Evolutionary conservation across 148 eudicot species (phyloP).

Genomic region (Dysphania ambrosioides): DNA sequence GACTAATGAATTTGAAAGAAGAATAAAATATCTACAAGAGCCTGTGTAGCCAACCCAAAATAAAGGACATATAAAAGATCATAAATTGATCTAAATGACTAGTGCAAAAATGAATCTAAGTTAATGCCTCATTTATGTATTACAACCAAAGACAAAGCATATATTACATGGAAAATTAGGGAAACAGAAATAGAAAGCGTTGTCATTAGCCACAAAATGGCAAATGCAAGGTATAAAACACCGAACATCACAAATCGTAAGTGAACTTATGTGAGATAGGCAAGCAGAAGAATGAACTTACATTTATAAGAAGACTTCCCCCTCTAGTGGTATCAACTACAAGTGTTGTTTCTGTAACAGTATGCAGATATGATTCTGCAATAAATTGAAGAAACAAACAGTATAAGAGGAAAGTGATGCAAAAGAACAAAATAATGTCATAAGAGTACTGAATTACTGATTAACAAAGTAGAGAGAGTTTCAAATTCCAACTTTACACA

Average conservation of each 20-base stretch:
- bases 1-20: conserved; percentile 5
- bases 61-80: neutral
- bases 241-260: neutral
- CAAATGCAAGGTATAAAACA: neutral
- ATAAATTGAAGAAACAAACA: neutral
- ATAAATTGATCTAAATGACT: neutral
- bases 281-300: conserved; percentile 30
- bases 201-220: neutral
- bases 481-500: conserved; percentile 6
- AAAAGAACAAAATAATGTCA: neutral
- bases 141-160: neutral
- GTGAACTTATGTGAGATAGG: neutral
- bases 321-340: conserved; percentile 93
- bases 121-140: neutral
- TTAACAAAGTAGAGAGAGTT: neutral
- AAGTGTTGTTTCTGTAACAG: conserved; percentile 67
- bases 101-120: neutral
- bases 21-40: neutral
- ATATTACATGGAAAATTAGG: neutral
- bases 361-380: conserved; percentile 68
- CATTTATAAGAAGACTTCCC: conserved; percentile 68
- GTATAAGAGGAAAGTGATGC: neutral
- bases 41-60: neutral
- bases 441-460: too few species aligned
- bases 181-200: neutral